phyloP scores from a whole-genome alignment of 2,329 filamentous ascomycete species.

The Lecanicillium sp. region DNA sequence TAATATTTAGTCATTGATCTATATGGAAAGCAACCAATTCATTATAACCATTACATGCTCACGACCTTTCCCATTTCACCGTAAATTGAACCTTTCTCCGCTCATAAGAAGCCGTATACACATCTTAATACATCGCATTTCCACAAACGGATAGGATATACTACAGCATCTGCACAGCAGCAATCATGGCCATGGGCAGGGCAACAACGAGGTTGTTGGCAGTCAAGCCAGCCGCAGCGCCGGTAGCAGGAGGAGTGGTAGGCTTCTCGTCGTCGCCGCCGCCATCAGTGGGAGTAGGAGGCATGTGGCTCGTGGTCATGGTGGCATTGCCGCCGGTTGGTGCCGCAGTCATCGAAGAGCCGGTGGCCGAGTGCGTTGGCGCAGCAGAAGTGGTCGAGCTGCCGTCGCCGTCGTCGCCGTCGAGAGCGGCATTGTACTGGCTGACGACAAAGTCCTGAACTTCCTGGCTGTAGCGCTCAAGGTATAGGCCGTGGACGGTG shows the following conservation, averaged over 20 bases:
- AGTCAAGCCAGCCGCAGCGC: constrained; percentile 3
- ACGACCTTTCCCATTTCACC: too few species aligned
- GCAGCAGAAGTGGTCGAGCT: constrained; percentile 5
- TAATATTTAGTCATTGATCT: too few species aligned
- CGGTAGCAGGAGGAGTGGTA: not conserved
- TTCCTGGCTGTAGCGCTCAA: constrained; percentile 24
- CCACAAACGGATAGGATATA: too few species aligned
- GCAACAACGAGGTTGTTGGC: constrained; percentile 3
- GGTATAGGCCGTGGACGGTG: constrained; percentile 26
- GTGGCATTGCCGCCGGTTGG: not conserved
- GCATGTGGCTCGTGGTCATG: not conserved
- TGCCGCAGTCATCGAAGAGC: constrained; percentile 9
- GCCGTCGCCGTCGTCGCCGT: constrained; percentile 6
- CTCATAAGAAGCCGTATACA: too few species aligned
- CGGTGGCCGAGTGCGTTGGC: constrained; percentile 2
- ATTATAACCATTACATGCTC: too few species aligned
- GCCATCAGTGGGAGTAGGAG: not conserved
- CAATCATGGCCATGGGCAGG: constrained; percentile 3
- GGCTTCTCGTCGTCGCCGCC: not conserved
- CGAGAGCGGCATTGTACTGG: constrained; percentile 16
- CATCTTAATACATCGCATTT: too few species aligned
- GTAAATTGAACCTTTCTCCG: too few species aligned
- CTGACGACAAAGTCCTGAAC: constrained; percentile 26
- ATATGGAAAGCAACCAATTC: too few species aligned
- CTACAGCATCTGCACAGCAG: constrained; percentile 5